Evolutionary conservation across 257 asterid genomes (phyloP), one percentile per base, ranked within the genome.

Genomic region (Nyctanthes arbortristis): DNA sequence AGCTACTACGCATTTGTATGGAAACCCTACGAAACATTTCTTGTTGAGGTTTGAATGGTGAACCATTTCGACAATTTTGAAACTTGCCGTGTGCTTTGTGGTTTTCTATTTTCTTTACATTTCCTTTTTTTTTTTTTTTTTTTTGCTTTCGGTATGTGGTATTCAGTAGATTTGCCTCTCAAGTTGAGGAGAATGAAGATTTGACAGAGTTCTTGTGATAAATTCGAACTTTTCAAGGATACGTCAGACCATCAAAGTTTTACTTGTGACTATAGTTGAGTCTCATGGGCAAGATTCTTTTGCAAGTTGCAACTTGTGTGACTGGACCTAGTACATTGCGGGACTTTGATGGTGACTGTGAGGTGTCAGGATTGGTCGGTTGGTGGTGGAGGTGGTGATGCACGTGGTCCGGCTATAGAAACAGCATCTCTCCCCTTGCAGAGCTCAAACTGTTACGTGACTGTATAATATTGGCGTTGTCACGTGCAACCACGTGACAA

Each of bases 1-100:
- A 22, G 58, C 27, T 34, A 7, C 4, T 13, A 65, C 9, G 13
- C 18, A 18, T 56, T 54, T 52, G 24, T 45, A 45, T 5, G 25
- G n/a, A 45, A 45, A 45, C 55, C n/a, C 55, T 56, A 57, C 43
- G 22, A 36, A 36, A 24, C 58, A 30, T 36, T 18, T 57, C 59
- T 56, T 68, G 58, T 25, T 68, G 40, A 43, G 8, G 22, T 35
- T 36, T 68, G 20, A 28, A 4, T 16, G 40, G 14, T 18, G 73
- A 56, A 58, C n/a, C 25, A 52, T 22, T 52, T 52, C 30, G 59
- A 29, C 10, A 52, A 24, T 24, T n/a, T n/a, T 52, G 28, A 24
- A 52, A 24, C 31, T 20, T 20, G 12, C n/a, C 7, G 29, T 27
- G 29, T 7, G 7, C 24, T 52, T 52, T 52, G 59, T 0, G 31